Base-by-base conservation (phyloP, 352 stramenopile genomes). In the Pythium vanterpoolii region DNA sequence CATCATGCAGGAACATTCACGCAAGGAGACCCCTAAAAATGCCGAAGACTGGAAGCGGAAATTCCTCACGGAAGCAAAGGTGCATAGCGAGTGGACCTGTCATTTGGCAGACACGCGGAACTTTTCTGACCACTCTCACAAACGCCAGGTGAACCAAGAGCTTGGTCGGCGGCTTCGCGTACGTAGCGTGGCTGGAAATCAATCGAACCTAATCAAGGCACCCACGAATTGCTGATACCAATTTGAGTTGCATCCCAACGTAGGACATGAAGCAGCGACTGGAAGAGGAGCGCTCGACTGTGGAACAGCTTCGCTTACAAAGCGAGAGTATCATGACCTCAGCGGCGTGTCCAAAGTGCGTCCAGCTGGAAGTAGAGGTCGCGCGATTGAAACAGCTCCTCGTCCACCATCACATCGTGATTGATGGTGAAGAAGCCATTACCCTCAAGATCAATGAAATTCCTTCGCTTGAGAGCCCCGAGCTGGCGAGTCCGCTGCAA, bases 61-160 rank as follows among this genome's bases (percentile, higher is more conserved):
- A 54, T 86, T 77, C 58, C 64, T 84, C 33, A 80, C 69, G 42
- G 80, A 90, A 67, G 79, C 65, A 62, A 90, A 90, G 69, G 79
- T 89, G 21, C 28, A 18, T 51, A 16, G 21, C 42, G 9, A 24
- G 16, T 5, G 11, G 26, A 19, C 26, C 43, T 23, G 26, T 36
- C 26, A 36, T 14, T 38, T 50, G 30, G 28, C 44, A 50, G 44
- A 34, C 44, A n/a, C n/a, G n/a, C n/a, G 26, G 44, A 36, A 18
- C 44, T 50, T 1, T 26, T 50, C 26, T 36, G 3, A 18, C 30
- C 26, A 36, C 24, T 2, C 36, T 26, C 8, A 44, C 16, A 8
- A 23, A n/a, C 43, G 36, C 26, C 60, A 90, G 80, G 80, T 90
- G n/a, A 90, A 90, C 30, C 76, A 89, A 51, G 81, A 90, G 56